Base-by-base conservation (phyloP, 2,329 filamentous ascomycete species). In the Metarhizium album region DNA sequence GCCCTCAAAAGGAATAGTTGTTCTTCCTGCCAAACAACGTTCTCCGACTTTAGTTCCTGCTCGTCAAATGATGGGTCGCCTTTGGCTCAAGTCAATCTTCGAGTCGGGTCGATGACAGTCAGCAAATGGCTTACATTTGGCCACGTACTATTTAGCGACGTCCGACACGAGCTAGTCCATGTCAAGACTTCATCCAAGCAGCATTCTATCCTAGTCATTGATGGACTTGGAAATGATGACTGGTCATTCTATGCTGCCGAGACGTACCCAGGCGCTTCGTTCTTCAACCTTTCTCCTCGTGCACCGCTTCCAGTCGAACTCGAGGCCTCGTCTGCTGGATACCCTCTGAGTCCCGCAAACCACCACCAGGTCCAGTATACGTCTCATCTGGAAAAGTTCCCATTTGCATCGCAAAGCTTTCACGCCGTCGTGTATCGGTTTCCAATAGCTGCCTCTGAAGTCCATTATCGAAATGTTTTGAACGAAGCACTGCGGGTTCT, bases 71-170 rank as follows among this genome's bases (percentile, higher is more conserved):
- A 82, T 55, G 79, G 76, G 53, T 82, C 82, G 2, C 80, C 83
- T 2, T 67, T 84, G 20, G 79, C 82, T 0, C 83, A 85, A 62
- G 84, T 89, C 54, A 89, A 90, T 60, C 75, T 93, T 22, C 78
- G 87, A 2, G 83, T 89, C 16, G 87, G 84, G 4, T 89, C 87
- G 2, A 82, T 93, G 73, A 90, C 87, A 53, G 87, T 90, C 23
- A 90, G 85, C 73, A 90, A 90, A 62, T 93, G 87, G 87, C 77
- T 93, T 23, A 88, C 85, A 0, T 91, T 91, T 63, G 87, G 87
- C 1, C 84, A 89, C 58, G 86, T 91, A 0, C 73, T 93, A 3
- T 90, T 93, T 69, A 90, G 86, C 58, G 87, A 88, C 11, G 81
- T 86, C 4, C 80, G 87, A 24, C 83, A 87, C 45, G 83, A 88